Evolutionary conservation across 108 stramenopile genomes (phyloP).

Genomic region (Chaetoceros muelleri): DNA sequence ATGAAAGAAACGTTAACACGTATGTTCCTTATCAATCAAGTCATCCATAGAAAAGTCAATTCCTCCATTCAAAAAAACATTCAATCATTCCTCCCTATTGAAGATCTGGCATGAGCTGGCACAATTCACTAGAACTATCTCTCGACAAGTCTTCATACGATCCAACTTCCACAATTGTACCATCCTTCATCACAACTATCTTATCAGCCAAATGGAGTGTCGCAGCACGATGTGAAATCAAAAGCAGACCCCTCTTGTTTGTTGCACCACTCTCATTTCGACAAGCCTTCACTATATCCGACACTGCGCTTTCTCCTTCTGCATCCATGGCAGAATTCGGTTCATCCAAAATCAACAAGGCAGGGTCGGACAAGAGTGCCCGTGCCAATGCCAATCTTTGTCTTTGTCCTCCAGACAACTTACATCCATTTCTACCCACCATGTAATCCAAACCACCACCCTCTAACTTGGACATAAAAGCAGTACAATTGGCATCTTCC

Average conservation of each 20-base stretch:
- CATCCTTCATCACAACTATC: constrained; percentile 62
- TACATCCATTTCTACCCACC: constrained; percentile 80
- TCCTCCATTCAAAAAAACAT: too few species aligned
- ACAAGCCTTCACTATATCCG: constrained; percentile 54
- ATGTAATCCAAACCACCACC: constrained; percentile 56
- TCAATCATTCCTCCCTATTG: too few species aligned
- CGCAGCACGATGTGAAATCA: constrained; percentile 67
- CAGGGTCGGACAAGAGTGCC: constrained; percentile 85
- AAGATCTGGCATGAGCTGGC: constrained; percentile 53
- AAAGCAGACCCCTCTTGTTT: constrained; percentile 31
- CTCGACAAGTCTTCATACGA: constrained; percentile 26
- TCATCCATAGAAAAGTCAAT: too few species aligned
- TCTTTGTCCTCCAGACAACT: constrained; percentile 90
- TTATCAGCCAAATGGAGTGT: constrained; percentile 52
- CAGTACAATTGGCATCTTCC: constrained; percentile 50
- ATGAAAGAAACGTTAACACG: too few species aligned
- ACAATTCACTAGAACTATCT: constrained; percentile 35
- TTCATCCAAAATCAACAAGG: constrained; percentile 85
- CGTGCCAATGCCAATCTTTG: constrained; percentile 90
- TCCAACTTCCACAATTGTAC: constrained; percentile 43
- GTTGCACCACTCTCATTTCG: constrained; percentile 19
- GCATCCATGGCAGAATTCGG: constrained; percentile 70
- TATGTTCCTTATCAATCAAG: too few species aligned
- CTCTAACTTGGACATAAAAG: constrained; percentile 56
- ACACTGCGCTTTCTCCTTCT: constrained; percentile 62